phyloP scores from a whole-genome alignment of 2,329 filamentous ascomycete genomes.

The Phialophora verrucosa region DNA sequence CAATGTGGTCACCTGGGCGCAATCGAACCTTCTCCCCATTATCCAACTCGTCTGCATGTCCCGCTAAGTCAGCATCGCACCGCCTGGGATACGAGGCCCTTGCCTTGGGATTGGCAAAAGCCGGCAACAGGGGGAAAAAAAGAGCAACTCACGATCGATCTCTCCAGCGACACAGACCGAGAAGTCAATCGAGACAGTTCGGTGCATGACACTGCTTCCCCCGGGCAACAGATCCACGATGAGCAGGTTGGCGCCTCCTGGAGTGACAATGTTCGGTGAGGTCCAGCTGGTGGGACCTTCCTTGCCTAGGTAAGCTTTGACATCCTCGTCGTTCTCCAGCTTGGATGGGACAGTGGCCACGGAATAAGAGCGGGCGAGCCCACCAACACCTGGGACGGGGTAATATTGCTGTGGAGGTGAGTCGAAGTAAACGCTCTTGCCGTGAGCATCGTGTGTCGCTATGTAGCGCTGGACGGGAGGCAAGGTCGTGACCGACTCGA shows the following conservation, averaged over 20 bases:
- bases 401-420: conserved; percentile 30
- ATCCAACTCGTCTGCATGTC: conserved; percentile 25
- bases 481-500: conserved; percentile 18
- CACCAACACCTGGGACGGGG: conserved; percentile 15
- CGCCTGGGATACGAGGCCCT: neutral
- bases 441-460: conserved; percentile 29
- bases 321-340: conserved; percentile 31
- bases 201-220: conserved; percentile 31
- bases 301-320: conserved; percentile 32
- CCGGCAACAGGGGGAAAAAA: neutral
- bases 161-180: conserved; percentile 33
- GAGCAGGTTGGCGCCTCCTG: conserved; percentile 31
- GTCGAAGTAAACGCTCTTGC: conserved; percentile 30
- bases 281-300: conserved; percentile 31
- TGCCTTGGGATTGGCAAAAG: neutral
- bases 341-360: conserved; percentile 30
- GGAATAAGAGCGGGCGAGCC: conserved; percentile 32
- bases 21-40: conserved; percentile 33
- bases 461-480: conserved; percentile 31
- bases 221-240: conserved; percentile 34
- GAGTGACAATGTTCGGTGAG: conserved; percentile 30
- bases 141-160: conserved; percentile 31
- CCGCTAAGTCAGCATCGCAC: neutral
- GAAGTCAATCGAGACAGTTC: conserved; percentile 35
- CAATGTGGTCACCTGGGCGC: conserved; percentile 37